Evolutionary conservation across 495 filamentous ascomycete species (phyloP).

Genomic region (Tetracladium marchalianum): DNA sequence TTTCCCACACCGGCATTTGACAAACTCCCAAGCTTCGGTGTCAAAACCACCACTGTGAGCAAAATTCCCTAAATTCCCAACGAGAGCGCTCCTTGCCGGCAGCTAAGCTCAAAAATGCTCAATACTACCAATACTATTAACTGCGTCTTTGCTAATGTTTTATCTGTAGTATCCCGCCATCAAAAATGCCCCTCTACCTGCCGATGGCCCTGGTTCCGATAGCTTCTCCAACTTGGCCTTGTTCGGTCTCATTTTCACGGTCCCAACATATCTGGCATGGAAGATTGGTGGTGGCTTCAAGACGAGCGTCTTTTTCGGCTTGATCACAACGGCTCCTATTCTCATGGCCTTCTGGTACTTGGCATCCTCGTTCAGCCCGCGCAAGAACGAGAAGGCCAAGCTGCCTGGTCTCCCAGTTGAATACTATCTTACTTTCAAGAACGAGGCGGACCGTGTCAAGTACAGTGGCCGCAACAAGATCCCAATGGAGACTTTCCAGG

Average conservation of each 20-base stretch:
- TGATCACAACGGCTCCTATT: slow-evolving; percentile 56
- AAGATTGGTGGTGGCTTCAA: slow-evolving; percentile 62
- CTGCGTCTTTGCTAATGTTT: slow-evolving; percentile 21
- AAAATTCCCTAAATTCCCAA: neutral
- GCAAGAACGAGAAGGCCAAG: slow-evolving; percentile 69
- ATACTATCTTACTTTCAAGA: slow-evolving; percentile 79
- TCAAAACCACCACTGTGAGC: slow-evolving; percentile 61
- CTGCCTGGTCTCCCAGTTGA: slow-evolving; percentile 71
- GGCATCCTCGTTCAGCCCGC: slow-evolving; percentile 54
- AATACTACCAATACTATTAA: neutral
- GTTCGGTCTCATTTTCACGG: slow-evolving; percentile 41
- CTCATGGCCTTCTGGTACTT: slow-evolving; percentile 63
- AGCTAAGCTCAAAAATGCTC: neutral
- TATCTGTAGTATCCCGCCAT: slow-evolving; percentile 58
- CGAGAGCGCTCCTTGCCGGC: neutral
- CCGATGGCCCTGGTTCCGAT: slow-evolving; percentile 61
- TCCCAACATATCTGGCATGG: slow-evolving; percentile 60
- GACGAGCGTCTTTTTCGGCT: slow-evolving; percentile 59
- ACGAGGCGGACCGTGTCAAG: slow-evolving; percentile 55
- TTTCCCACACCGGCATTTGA: slow-evolving; percentile 44
- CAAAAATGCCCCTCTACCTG: slow-evolving; percentile 71
- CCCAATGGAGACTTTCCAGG: slow-evolving; percentile 77
- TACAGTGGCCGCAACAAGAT: slow-evolving; percentile 74
- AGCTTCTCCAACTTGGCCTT: slow-evolving; percentile 60
- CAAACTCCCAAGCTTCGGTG: slow-evolving; percentile 59